Conservation (phyloP, 495 filamentous ascomycete genomes). For the Xylaria flabelliformis region DNA sequence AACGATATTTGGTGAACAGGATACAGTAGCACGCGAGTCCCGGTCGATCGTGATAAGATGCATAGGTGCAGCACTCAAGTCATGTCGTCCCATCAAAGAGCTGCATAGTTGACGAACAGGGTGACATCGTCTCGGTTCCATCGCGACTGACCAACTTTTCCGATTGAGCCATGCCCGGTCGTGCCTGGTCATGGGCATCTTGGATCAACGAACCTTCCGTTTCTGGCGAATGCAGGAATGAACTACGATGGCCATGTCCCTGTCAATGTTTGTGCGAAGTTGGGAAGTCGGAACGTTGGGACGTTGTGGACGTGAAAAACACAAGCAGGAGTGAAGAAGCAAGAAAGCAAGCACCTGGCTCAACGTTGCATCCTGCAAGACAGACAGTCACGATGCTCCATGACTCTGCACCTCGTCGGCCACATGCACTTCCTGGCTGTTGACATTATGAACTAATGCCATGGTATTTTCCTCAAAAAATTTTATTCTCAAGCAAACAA, state of each 20-base stretch:
- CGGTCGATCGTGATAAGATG: slow-evolving; percentile 27
- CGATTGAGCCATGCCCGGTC: not conserved
- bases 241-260: not conserved
- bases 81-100: not conserved
- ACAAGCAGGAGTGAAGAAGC: slow-evolving; percentile 6
- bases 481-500: not conserved
- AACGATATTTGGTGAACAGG: not conserved
- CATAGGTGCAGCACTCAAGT: not conserved
- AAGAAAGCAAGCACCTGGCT: slow-evolving; percentile 22
- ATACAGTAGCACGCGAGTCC: slow-evolving; percentile 1
- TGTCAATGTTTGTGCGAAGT: not conserved
- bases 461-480: not conserved
- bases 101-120: not conserved
- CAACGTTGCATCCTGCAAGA: slow-evolving; percentile 25
- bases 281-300: not conserved
- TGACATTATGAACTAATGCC: not conserved
- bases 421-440: not conserved
- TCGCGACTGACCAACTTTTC: slow-evolving; percentile 13
- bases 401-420: not conserved
- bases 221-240: slow-evolving; percentile 16
- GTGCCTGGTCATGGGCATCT: not conserved
- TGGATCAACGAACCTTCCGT: slow-evolving; percentile 22
- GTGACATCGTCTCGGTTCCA: slow-evolving; percentile 4
- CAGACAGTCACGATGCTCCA: slow-evolving; percentile 1
- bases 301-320: not conserved